Conservation (phyloP, 495 filamentous ascomycete species). For the Venustampulla echinocandica region DNA sequence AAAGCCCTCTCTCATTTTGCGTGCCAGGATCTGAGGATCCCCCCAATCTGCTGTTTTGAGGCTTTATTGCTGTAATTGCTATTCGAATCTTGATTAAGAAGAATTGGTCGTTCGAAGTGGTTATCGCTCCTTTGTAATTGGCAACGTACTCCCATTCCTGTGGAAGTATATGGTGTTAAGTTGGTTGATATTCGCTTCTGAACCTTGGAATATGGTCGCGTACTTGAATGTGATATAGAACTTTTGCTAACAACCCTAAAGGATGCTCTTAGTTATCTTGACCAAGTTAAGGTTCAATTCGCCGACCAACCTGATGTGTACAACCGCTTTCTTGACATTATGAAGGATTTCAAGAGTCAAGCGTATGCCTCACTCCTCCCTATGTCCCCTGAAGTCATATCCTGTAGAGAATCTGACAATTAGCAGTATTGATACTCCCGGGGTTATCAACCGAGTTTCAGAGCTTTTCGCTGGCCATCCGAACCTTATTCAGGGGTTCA, state of each 20-base stretch:
- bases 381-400: no score
- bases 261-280: conserved; percentile 95
- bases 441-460: conserved; percentile 94
- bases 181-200: no score
- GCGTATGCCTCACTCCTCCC: conserved; percentile 49
- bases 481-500: conserved; percentile 95
- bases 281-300: conserved; percentile 98
- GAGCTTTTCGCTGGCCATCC: conserved; percentile 96
- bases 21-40: no score
- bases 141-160: no score
- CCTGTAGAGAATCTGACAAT: conserved; percentile 6
- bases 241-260: conserved; percentile 27
- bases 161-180: no score
- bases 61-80: no score
- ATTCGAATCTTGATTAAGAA: no score
- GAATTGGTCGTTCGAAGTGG: no score
- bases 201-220: not conserved
- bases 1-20: no score
- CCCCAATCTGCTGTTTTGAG: no score
- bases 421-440: conserved; percentile 86
- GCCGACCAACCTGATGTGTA: conserved; percentile 96
- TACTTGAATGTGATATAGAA: not conserved
- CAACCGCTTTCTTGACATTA: conserved; percentile 95
- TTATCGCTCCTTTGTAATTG: no score
- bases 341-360: conserved; percentile 99